Evolutionary conservation across 2,329 filamentous ascomycete genomes (phyloP).

Genomic region (Sarocladium strictum): DNA sequence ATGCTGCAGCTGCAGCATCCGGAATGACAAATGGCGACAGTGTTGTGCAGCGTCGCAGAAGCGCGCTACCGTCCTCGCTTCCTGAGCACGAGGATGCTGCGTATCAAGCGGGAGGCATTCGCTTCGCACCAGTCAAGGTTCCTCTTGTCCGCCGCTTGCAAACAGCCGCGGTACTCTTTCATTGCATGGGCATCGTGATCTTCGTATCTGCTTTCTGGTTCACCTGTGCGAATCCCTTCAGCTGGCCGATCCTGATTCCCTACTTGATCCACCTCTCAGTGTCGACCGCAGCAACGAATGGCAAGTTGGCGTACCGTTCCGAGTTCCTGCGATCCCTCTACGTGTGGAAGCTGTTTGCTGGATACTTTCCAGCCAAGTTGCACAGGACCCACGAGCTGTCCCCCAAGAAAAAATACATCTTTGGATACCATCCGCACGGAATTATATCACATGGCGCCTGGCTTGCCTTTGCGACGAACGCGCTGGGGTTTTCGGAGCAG

Average conservation of each 20-base stretch:
- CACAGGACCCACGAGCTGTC: conserved; percentile 79
- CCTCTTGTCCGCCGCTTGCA: conserved; percentile 67
- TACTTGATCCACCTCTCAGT: conserved; percentile 82
- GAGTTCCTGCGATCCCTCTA: conserved; percentile 66
- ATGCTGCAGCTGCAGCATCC: conserved; percentile 6
- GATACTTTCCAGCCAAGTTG: conserved; percentile 83
- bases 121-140: conserved; percentile 76
- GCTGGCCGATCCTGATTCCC: conserved; percentile 71
- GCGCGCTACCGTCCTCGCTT: conserved; percentile 14
- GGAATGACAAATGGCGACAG: conserved; percentile 11
- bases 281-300: conserved; percentile 71
- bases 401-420: conserved; percentile 85
- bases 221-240: conserved; percentile 82
- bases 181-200: conserved; percentile 65
- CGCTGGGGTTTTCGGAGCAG: conserved; percentile 75
- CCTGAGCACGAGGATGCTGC: conserved; percentile 25
- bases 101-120: conserved; percentile 51
- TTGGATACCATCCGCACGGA: conserved; percentile 95
- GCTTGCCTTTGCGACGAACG: conserved; percentile 84
- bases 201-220: conserved; percentile 81
- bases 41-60: conserved; percentile 9
- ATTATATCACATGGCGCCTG: conserved; percentile 98
- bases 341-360: conserved; percentile 84
- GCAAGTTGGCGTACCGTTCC: conserved; percentile 67
- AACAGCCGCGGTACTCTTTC: conserved; percentile 70